A percentile compares a stretch with the other conserved stretches of the same genome.
phyloP scores from a whole-genome alignment of 139 green algal genomes.

The Chloropicon primus region DNA sequence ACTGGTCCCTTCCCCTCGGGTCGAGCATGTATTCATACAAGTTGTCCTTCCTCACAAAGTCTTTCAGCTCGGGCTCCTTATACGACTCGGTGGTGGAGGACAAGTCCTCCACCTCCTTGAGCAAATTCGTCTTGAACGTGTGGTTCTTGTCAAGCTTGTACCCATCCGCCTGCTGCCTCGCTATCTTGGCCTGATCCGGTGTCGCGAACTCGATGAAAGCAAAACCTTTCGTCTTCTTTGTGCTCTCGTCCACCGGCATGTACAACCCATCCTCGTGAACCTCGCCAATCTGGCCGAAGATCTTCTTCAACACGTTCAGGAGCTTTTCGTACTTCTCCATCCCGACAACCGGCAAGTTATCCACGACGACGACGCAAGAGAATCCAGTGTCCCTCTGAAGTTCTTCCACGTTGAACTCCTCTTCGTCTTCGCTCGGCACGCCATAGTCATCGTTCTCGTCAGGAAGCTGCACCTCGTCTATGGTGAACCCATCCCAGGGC shows the following conservation, averaged over 20 bases:
- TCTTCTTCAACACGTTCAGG: slow-evolving; percentile 66
- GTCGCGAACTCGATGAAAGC: slow-evolving; percentile 85
- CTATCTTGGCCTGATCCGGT: slow-evolving; percentile 34
- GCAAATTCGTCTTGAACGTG: slow-evolving; percentile 77
- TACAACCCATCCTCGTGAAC: slow-evolving; percentile 60
- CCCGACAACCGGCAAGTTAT: slow-evolving; percentile 76
- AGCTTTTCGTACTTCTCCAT: slow-evolving; percentile 94
- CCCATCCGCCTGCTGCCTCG: slow-evolving; percentile 39
- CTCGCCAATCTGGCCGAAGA: slow-evolving; percentile 69
- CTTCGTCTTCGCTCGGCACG: slow-evolving; percentile 33
- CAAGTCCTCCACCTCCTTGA: slow-evolving; percentile 82
- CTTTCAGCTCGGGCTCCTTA: slow-evolving; percentile 28
- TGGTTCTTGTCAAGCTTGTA: slow-evolving; percentile 96
- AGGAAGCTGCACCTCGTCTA: slow-evolving; percentile 77
- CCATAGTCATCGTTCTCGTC: slow-evolving; percentile 68
- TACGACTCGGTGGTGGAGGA: slow-evolving; percentile 35
- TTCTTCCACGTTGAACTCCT: slow-evolving; percentile 37
- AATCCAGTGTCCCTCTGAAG: slow-evolving; percentile 81
- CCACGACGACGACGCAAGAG: slow-evolving; percentile 82
- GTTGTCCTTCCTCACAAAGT: slow-evolving; percentile 52
- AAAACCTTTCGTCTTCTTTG: slow-evolving; percentile 71
- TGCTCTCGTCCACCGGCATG: slow-evolving; percentile 69
- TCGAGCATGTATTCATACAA: slow-evolving; percentile 80
- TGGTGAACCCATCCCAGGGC: slow-evolving; percentile 61
- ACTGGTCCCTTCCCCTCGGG: slow-evolving; percentile 85